Conservation (phyloP, 768 basidiomycete genomes). For the Amanita thiersii region DNA sequence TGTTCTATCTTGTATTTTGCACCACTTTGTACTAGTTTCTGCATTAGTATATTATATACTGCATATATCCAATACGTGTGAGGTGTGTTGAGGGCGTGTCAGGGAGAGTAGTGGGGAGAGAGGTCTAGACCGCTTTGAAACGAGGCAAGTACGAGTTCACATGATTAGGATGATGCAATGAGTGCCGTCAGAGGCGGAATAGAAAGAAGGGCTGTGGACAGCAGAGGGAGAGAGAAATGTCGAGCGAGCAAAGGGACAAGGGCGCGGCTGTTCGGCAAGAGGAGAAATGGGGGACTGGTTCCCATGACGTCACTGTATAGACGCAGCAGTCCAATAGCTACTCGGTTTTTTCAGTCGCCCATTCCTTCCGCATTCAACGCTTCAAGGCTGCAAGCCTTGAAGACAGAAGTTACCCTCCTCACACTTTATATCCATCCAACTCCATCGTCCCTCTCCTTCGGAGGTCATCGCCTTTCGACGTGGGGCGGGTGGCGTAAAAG, state of each 20-base stretch:
- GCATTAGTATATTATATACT: constrained; percentile 4
- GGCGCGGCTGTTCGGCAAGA: no score
- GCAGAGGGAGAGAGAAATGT: no score
- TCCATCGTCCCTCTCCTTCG: background rate
- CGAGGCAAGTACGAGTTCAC: background rate
- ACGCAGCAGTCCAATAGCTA: no score
- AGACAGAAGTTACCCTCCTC: constrained; percentile 2
- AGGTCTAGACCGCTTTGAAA: background rate
- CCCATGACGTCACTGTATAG: no score
- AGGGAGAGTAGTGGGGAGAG: background rate
- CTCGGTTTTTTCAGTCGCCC: no score
- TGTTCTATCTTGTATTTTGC: constrained; percentile 19
- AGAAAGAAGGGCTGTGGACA: no score
- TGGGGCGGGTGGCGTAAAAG: constrained; percentile 8
- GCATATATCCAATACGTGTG: constrained; percentile 2
- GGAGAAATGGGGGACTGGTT: no score
- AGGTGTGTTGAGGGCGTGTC: constrained; percentile 2
- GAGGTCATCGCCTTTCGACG: background rate
- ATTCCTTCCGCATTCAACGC: background rate
- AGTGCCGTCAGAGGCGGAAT: constrained; percentile 6
- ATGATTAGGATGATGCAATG: background rate
- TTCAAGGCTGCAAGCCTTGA: constrained; percentile 7
- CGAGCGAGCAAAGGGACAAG: no score
- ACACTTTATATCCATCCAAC: background rate
- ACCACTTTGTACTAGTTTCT: constrained; percentile 7